Evolutionary conservation across 1,139 yeast genomes (phyloP), one percentile per base, ranked within the genome.

Genomic region (Candida sp.): DNA sequence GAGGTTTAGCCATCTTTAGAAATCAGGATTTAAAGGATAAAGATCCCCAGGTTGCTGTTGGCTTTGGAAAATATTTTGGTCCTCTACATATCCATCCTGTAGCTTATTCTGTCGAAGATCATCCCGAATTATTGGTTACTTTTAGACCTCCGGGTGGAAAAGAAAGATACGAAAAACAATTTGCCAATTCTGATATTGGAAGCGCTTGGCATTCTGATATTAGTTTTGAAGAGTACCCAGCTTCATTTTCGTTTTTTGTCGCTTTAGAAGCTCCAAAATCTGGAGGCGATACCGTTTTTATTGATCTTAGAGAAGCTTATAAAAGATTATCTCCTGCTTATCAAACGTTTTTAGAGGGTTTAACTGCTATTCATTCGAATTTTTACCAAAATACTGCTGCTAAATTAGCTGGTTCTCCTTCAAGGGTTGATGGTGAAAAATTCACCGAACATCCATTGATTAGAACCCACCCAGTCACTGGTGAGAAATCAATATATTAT

Each of bases 251-350:
- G 2, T 52, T 63, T 45, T 64, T 64, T 44, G 66, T 58, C 41
- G 67, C 64, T 22, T 58, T 64, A 45, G 67, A 64, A 44, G 63
- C 65, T 32, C 68, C 68, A 5, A 54, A 55, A 21, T 48, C 56
- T 6, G 70, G 70, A 40, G 70, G 70, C 40, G 70, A 64, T 46
- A 64, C 70, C 12, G 66, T 64, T 6, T 64, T 63, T 47, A 51
- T 63, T 22, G 69, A 64, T 48, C 55, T 62, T 27, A 57, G 62
- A 49, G 68, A 62, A 41, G 70, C 70, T 5, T 64, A 60, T 51
- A 58, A 51, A 40, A 55, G 68, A 45, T 60, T 64, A 46, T 63
- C 68, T 1, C 68, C 68, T 23, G 45, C 57, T 6, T 54, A 60
- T 45, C 60, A 61, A 48, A 53, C 55, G 46, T 54, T 62, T 45